Percentiles rank a stretch among this genome's conserved stretches.
Conservation (phyloP, 1,284 basidiomycete species). For the Kalmanozyma brasiliensis region DNA sequence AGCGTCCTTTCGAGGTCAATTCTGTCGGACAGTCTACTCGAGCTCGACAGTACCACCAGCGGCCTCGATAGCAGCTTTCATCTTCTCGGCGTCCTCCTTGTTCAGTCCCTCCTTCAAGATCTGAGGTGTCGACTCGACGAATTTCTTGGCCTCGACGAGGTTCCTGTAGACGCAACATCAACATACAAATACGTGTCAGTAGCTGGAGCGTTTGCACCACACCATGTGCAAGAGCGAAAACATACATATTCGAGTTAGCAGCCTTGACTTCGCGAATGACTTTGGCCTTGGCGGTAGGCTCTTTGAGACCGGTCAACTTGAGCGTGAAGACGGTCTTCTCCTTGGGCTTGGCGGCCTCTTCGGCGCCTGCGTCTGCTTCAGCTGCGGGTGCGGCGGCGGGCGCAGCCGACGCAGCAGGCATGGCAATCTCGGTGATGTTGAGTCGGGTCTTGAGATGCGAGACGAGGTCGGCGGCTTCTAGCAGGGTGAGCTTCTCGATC, state of each 20-base stretch:
- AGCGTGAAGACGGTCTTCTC: conserved; percentile 98
- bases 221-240: not conserved
- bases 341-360: conserved; percentile 89
- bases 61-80: conserved; percentile 87
- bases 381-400: conserved; percentile 37
- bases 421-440: conserved; percentile 97
- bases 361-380: conserved; percentile 69
- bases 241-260: conserved; percentile 60
- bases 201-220: not conserved
- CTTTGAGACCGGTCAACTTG: conserved; percentile 70
- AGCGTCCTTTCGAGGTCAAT: no score
- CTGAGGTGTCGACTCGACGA: conserved; percentile 95
- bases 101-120: conserved; percentile 92
- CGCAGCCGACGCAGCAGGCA: conserved; percentile 78
- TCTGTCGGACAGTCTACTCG: no score
- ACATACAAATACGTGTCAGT: no score
- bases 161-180: conserved; percentile 49
- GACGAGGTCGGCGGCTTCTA: conserved; percentile 98
- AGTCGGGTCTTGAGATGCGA: conserved; percentile 89
- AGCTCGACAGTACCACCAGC: conserved; percentile 85
- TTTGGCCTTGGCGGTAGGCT: conserved; percentile 79
- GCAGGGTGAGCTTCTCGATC: conserved; percentile 86
- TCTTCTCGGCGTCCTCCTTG: conserved; percentile 98
- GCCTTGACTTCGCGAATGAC: conserved; percentile 98
- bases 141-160: conserved; percentile 87